A percentile compares a stretch with the other conserved stretches of the same genome.
Conservation (phyloP, 495 filamentous ascomycete genomes). For the Daldinia bambusicola region DNA sequence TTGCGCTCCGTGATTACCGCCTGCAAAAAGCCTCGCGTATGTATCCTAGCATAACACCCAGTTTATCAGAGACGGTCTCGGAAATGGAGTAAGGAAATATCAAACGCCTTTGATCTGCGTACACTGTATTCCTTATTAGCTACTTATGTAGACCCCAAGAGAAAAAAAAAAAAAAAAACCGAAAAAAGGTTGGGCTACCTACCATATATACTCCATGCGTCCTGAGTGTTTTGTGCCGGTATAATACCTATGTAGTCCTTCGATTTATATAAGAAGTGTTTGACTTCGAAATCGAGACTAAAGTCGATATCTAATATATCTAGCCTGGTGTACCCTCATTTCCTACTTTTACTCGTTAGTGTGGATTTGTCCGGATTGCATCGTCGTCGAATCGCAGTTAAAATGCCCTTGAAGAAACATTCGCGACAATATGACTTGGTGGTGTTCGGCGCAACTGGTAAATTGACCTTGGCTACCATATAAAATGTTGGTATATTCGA, state of each 20-base stretch:
- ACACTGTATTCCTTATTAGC: not conserved
- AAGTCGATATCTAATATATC: not conserved
- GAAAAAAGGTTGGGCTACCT: conserved; percentile 12
- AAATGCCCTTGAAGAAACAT: conserved; percentile 58
- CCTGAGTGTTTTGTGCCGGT: conserved; percentile 15
- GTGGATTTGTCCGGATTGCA: not conserved
- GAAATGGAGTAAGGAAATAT: conserved; percentile 35
- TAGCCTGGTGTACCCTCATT: not conserved
- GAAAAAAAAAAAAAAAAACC: not conserved
- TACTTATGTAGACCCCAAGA: conserved; percentile 27
- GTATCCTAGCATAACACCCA: conserved; percentile 14
- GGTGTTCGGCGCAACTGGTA: conserved; percentile 76
- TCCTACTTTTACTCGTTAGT: not conserved
- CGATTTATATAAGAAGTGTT: not conserved
- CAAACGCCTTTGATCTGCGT: conserved; percentile 33
- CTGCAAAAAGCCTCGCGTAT: conserved; percentile 30
- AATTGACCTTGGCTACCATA: conserved; percentile 4
- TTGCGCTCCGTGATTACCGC: conserved; percentile 36
- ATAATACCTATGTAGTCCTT: not conserved
- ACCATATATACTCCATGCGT: conserved; percentile 1
- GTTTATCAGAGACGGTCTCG: conserved; percentile 24
- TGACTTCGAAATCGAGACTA: not conserved
- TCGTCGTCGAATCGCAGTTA: not conserved
- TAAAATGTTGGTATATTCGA: conserved; percentile 7
- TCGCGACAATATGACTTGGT: conserved; percentile 81